Percentiles rank a stretch among this genome's conserved stretches.
Conservation (phyloP, 768 basidiomycete species). For the Kwoniella sp. region DNA sequence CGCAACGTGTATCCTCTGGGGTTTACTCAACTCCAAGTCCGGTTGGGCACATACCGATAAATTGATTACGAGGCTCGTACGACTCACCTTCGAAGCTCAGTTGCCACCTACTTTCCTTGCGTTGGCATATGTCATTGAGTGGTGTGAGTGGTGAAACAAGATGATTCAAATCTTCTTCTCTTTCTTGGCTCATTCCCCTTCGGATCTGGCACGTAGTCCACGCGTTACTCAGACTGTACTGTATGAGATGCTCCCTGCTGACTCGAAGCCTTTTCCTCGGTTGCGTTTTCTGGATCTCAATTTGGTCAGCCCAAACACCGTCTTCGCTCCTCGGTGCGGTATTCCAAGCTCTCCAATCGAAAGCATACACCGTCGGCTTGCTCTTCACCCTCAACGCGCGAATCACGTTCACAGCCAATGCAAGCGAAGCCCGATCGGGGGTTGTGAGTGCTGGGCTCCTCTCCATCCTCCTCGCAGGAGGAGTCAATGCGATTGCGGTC, state of each 20-base stretch:
- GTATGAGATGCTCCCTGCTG: too few relatives aligned
- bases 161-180: too few relatives aligned
- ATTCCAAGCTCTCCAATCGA: constrained; percentile 30
- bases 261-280: too few relatives aligned
- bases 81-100: constrained; percentile 37
- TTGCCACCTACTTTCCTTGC: constrained; percentile 35
- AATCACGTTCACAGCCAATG: constrained; percentile 11
- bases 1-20: constrained; percentile 28
- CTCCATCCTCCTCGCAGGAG: too few relatives aligned
- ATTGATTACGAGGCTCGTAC: constrained; percentile 26
- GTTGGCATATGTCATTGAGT: constrained; percentile 33
- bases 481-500: not conserved
- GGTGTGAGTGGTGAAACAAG: constrained; percentile 22
- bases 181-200: too few relatives aligned
- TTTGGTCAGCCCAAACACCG: constrained; percentile 30
- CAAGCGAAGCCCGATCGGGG: not conserved
- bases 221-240: too few relatives aligned
- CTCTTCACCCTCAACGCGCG: constrained; percentile 34
- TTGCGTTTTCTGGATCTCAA: too few relatives aligned
- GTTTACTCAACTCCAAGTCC: constrained; percentile 31
- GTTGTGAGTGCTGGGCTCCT: constrained; percentile 11
- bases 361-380: constrained; percentile 38
- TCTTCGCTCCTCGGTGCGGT: constrained; percentile 15
- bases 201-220: too few relatives aligned
- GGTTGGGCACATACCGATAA: constrained; percentile 41